Percentiles rank a stretch among this genome's conserved stretches.
These are phyloP conservation scores for Colletotrichum truncatum DNA, from an alignment of 2,329 filamentous ascomycete genomes.

Conservation along the genomic window DNA sequence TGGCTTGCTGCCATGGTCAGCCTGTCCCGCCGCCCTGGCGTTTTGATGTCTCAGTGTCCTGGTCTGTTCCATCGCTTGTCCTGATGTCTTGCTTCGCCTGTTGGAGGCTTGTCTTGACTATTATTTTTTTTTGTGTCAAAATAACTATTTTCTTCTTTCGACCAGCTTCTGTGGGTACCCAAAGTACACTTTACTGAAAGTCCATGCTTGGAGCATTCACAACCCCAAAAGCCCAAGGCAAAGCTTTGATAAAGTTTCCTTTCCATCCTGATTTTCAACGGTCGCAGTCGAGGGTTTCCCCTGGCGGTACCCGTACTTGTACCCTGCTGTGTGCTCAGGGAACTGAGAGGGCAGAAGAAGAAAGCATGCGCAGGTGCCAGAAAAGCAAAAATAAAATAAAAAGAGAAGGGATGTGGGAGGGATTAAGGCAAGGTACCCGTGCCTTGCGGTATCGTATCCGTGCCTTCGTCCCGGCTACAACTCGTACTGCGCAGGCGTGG, in stretches of 20 bases:
- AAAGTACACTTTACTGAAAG: not conserved
- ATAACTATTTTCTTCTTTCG: not conserved
- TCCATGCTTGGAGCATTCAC: no score
- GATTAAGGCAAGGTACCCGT: conserved; percentile 17
- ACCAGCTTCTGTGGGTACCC: not conserved
- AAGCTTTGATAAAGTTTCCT: not conserved
- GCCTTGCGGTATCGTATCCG: conserved; percentile 13
- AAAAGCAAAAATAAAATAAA: conserved; percentile 11
- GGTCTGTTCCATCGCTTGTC: not conserved
- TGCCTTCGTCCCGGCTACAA: not conserved
- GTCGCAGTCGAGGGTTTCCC: not conserved
- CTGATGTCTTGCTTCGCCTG: no score
- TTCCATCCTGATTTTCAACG: conserved; percentile 7
- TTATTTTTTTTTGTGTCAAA: not conserved
- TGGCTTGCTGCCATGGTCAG: not conserved
- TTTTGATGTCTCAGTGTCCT: not conserved
- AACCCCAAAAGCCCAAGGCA: not conserved
- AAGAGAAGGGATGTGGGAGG: conserved; percentile 15
- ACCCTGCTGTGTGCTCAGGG: not conserved
- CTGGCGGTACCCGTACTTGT: not conserved
- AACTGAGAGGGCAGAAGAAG: not conserved
- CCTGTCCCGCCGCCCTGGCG: conserved; percentile 9
- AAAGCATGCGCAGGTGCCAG: conserved; percentile 2
- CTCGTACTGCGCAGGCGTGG: not conserved
- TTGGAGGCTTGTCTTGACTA: not conserved